Evolutionary conservation across 2,329 filamentous ascomycete species (phyloP), one percentile per base, ranked within the genome.

Genomic region (Aspergillus sergii): DNA sequence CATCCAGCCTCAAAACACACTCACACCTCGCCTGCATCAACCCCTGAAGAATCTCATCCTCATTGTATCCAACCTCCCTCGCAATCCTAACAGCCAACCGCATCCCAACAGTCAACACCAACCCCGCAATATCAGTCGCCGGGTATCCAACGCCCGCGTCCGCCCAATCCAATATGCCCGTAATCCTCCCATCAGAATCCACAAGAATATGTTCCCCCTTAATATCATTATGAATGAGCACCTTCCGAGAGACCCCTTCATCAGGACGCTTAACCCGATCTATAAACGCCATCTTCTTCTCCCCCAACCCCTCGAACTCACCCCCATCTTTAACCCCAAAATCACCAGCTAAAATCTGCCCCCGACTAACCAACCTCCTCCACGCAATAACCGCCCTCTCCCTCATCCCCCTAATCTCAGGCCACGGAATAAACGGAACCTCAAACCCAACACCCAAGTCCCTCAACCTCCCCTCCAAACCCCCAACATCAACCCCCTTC

Each of bases 1-100:
- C 46, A 36, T 59, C 58, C 58, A 59, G 16, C 58, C 58, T 21
- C 58, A 45, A 39, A 12, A 59, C 58, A 53, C 46, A 53, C 16
- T 45, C 58, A 53, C 46, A 54, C 34, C 58, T 12, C 2, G 46
- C 58, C 36, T 36, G 46, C n/a, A 59, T 28, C n/a, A 59, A n/a
- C 1, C 48, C 58, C 58, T 41, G 30, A 11, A 59, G 21, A 16
- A 59, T 26, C 36, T 28, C 46, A 7, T 36, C 14, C 32, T 28
- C 36, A 6, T 8, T 10, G 45, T 59, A 59, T 12, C 48, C 58
- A 30, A 54, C 58, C 46, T 26, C 46, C 23, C 14, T 7, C 14
- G 58, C 58, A 50, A 59, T 54, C 16, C 50, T 34, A 4, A 10
- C 9, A 28, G 58, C 58, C 39, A 54, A 12, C 46, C 16, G 10